phyloP scores from a whole-genome alignment of 2,329 filamentous ascomycete genomes.

The Graphiopsis chlorocephala region DNA sequence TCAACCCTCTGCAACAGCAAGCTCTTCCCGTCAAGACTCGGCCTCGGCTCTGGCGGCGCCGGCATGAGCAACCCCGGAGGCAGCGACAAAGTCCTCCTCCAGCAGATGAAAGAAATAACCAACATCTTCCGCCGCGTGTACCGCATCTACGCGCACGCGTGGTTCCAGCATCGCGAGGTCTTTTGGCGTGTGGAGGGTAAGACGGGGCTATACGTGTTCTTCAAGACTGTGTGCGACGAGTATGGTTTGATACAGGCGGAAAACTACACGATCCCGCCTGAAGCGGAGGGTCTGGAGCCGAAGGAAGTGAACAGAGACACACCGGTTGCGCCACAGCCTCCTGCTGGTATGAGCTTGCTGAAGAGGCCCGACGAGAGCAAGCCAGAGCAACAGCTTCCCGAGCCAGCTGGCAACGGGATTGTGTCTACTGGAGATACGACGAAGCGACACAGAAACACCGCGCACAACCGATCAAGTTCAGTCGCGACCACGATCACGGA shows the following conservation, averaged over 20 bases:
- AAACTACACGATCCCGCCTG: slow-evolving; percentile 91
- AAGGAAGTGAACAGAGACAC: slow-evolving; percentile 18
- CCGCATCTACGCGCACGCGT: slow-evolving; percentile 95
- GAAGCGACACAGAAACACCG: slow-evolving; percentile 77
- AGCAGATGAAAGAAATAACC: slow-evolving; percentile 77
- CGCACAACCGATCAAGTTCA: slow-evolving; percentile 68
- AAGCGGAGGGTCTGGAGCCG: slow-evolving; percentile 78
- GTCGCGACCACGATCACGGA: slow-evolving; percentile 81
- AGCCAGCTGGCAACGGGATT: slow-evolving; percentile 41
- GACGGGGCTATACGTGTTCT: slow-evolving; percentile 91
- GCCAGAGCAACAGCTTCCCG: slow-evolving; percentile 25
- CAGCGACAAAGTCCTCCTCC: slow-evolving; percentile 38
- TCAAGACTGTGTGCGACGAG: slow-evolving; percentile 93
- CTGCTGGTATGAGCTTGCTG: slow-evolving; percentile 32
- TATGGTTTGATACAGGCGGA: slow-evolving; percentile 87
- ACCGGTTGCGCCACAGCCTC: slow-evolving; percentile 13
- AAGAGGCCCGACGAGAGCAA: slow-evolving; percentile 33
- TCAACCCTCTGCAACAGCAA: slow-evolving; percentile 92
- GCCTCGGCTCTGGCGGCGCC: slow-evolving; percentile 44
- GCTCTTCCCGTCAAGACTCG: slow-evolving; percentile 85
- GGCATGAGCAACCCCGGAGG: slow-evolving; percentile 28
- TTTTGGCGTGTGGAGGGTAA: slow-evolving; percentile 92
- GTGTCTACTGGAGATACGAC: slow-evolving; percentile 66
- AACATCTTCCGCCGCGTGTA: slow-evolving; percentile 95
- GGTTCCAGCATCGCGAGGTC: slow-evolving; percentile 93